Evolutionary conservation across 2,329 filamentous ascomycete species (phyloP).

Genomic region (Coniochaeta hoffmannii): DNA sequence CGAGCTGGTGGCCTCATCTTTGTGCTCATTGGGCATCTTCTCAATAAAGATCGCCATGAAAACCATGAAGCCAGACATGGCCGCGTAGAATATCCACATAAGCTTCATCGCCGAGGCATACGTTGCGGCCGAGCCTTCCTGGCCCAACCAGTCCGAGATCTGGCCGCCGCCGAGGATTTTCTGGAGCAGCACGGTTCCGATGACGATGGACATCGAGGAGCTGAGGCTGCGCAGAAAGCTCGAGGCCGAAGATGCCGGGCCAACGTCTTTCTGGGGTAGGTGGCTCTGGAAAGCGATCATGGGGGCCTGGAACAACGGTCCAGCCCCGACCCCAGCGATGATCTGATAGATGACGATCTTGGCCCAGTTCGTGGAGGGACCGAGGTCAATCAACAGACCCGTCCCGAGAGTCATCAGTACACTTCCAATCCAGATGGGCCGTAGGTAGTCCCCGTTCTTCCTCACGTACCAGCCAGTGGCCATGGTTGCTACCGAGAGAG

Average conservation of each 20-base stretch:
- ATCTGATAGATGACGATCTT: slow-evolving; percentile 49
- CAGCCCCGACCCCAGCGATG: slow-evolving; percentile 50
- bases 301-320: slow-evolving; percentile 55
- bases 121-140: no score
- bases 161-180: no score
- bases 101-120: no score
- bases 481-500: slow-evolving; percentile 35
- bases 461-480: slow-evolving; percentile 34
- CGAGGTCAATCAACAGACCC: slow-evolving; percentile 48
- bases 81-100: no score
- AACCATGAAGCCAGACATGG: no score
- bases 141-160: no score
- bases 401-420: slow-evolving; percentile 50
- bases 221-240: slow-evolving; percentile 51
- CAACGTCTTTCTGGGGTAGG: slow-evolving; percentile 53
- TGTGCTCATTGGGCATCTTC: no score
- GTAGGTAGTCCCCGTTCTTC: slow-evolving; percentile 51
- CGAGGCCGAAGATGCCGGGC: slow-evolving; percentile 55
- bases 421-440: slow-evolving; percentile 45
- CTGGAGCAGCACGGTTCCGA: slow-evolving; percentile 39
- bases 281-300: slow-evolving; percentile 57
- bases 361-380: slow-evolving; percentile 37
- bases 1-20: no score
- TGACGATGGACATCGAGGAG: slow-evolving; percentile 49
- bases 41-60: no score